Conservation (phyloP, 352 stramenopile species). For the Globisporangium perplexum region DNA sequence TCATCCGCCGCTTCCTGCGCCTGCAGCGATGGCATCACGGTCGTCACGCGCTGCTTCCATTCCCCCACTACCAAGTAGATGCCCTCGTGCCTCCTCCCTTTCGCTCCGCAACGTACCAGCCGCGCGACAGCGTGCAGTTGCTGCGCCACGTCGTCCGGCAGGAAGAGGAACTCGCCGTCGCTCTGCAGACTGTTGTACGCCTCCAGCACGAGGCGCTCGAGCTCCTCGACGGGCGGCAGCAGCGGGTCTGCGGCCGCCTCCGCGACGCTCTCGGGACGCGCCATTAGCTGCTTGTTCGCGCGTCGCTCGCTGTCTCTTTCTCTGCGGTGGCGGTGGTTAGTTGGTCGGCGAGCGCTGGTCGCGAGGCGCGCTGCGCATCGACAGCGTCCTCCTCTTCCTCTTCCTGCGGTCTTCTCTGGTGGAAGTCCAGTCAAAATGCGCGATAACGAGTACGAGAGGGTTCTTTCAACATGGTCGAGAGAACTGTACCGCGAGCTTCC, state of each 20-base stretch:
- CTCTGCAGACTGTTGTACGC: conserved; percentile 84
- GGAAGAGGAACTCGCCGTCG: conserved; percentile 74
- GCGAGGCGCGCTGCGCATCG: not conserved
- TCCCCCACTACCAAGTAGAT: too few species aligned
- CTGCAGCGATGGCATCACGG: not conserved
- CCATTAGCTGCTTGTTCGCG: not conserved
- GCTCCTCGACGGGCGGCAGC: conserved; percentile 29
- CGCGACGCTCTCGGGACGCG: not conserved
- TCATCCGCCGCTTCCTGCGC: not conserved
- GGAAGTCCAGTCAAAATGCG: not conserved
- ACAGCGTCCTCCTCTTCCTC: too few species aligned
- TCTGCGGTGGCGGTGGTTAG: not conserved
- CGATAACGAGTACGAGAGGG: not conserved
- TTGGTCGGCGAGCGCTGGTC: not conserved
- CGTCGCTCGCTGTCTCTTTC: too few species aligned
- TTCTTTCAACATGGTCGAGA: not conserved
- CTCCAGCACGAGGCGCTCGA: conserved; percentile 74
- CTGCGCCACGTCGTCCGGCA: conserved; percentile 54
- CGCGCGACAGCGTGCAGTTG: conserved; percentile 58
- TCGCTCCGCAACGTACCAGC: conserved; percentile 28
- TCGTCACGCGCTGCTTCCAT: not conserved
- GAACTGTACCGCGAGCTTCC: too few species aligned
- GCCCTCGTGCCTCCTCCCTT: not conserved
- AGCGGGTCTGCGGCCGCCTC: too few species aligned
- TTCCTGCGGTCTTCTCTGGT: too few species aligned